Base-by-base conservation (phyloP, 2,329 filamentous ascomycete species). In the Acrocalymma vagum region DNA sequence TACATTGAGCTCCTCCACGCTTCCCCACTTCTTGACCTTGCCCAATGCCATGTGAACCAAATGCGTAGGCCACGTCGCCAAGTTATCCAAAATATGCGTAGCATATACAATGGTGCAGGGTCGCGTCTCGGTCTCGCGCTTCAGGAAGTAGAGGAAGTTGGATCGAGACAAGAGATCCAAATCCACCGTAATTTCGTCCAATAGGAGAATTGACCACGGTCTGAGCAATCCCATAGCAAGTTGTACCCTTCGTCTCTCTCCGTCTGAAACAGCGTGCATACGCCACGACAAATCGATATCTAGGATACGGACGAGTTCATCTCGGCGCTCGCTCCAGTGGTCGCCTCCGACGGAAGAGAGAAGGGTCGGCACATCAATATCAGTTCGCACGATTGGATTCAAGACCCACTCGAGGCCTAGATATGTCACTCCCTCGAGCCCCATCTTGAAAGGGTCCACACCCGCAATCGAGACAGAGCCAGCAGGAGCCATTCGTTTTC, bases 151-250 rank as follows among this genome's bases (percentile, higher is more conserved):
- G 21, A 99, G 78, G 69, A 99, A 99, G 65, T 92, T 86, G 58
- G 85, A 85, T 11, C 94, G 82, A 39, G 84, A 88, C 45, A 96
- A 80, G 42, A 99, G 80, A 70, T 99, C 94, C 47, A 99, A 77
- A 69, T 99, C 94, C 7, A 99, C 94, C 1, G 94, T 99, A 69
- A 97, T 96, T 70, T 97, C 93, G 66, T 99, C 94, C 26, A 99
- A 80, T 37, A 99, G 78, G 18, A 99, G 76, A 3, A 99, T 87
- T 9, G 84, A 85, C 94, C 94, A 99, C 1, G 94, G 94, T 3
- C 93, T 80, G 29, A 99, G 72, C 7, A 99, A 77, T 0, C 94
- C 94, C 94, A 99, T 99, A 47, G 92, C 92, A 6, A 99, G 79
- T 76, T 99, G 94, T 5, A 99, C 94, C 13, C 94, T 81, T 11